phyloP scores from a whole-genome alignment of 2,329 filamentous ascomycete species.

The Pyrenochaeta sp. region DNA sequence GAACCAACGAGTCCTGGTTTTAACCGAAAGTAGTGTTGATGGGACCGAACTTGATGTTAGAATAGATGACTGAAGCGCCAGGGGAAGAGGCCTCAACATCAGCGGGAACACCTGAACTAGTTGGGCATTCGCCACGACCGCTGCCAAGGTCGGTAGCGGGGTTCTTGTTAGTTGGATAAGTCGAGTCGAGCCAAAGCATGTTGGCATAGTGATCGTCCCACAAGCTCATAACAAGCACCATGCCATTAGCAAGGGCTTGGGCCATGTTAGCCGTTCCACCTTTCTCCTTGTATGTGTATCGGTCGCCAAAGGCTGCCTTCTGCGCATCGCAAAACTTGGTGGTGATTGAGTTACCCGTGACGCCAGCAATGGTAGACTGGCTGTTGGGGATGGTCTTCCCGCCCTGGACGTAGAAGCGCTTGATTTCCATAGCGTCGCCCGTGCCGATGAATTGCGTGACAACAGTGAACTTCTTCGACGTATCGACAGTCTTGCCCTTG shows the following conservation, averaged over 20 bases:
- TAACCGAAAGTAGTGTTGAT: constrained; percentile 39
- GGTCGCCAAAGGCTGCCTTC: constrained; percentile 38
- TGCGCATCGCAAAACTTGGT: constrained; percentile 42
- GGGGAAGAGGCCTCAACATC: constrained; percentile 34
- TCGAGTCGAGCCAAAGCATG: constrained; percentile 79
- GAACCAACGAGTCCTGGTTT: too few species aligned
- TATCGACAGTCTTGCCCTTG: constrained; percentile 57
- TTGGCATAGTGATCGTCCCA: constrained; percentile 72
- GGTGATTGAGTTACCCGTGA: constrained; percentile 48
- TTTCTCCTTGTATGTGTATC: constrained; percentile 61
- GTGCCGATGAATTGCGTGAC: constrained; percentile 59
- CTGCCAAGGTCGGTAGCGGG: constrained; percentile 34
- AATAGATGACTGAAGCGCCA: constrained; percentile 34
- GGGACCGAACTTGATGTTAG: constrained; percentile 43
- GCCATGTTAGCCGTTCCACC: constrained; percentile 67
- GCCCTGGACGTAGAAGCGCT: constrained; percentile 59
- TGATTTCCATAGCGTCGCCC: constrained; percentile 54
- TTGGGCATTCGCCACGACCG: constrained; percentile 40
- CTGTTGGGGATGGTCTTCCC: constrained; percentile 58
- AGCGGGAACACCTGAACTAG: constrained; percentile 36
- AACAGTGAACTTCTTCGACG: constrained; percentile 54
- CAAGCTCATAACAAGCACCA: constrained; percentile 70
- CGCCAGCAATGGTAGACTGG: constrained; percentile 54
- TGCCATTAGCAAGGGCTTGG: constrained; percentile 62
- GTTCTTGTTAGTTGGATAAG: constrained; percentile 60